phyloP scores from a whole-genome alignment of 2,329 filamentous ascomycete species.

The Epichloe glyceriae region DNA sequence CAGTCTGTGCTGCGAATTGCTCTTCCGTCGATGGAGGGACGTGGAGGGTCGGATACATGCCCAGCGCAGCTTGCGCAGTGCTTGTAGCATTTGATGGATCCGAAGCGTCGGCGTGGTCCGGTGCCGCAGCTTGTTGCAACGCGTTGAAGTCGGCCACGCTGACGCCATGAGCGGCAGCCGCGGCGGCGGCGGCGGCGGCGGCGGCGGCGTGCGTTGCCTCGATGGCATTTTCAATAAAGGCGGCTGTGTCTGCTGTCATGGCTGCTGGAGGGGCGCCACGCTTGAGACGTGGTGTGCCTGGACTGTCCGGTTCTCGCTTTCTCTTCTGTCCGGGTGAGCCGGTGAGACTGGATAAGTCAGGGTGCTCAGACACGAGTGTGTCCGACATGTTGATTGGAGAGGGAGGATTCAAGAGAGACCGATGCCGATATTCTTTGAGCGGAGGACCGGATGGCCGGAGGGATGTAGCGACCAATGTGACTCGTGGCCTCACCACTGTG shows the following conservation, averaged over 20 bases:
- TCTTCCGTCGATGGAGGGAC: conserved; percentile 45
- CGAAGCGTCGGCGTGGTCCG: conserved; percentile 32
- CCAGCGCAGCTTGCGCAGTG: conserved; percentile 46
- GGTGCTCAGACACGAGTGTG: conserved; percentile 31
- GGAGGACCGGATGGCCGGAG: not conserved
- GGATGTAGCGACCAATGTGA: not conserved
- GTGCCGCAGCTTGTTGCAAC: conserved; percentile 38
- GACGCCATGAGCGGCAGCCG: conserved; percentile 26
- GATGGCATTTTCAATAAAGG: conserved; percentile 42
- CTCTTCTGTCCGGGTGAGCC: conserved; percentile 38
- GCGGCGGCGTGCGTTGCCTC: conserved; percentile 27
- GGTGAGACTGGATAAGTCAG: conserved; percentile 30
- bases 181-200: conserved; percentile 16
- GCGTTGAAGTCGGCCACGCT: conserved; percentile 43
- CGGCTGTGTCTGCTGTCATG: conserved; percentile 33
- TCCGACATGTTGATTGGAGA: conserved; percentile 31
- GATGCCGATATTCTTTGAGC: not conserved
- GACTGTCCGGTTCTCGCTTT: conserved; percentile 40
- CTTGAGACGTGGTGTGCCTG: conserved; percentile 37
- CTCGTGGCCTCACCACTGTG: not conserved
- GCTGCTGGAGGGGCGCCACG: conserved; percentile 32
- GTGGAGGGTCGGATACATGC: conserved; percentile 47
- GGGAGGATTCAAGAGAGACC: not conserved
- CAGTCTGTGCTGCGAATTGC: conserved; percentile 42
- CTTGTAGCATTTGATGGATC: conserved; percentile 42